A percentile compares a stretch with the other conserved stretches of the same genome.
These are phyloP conservation scores for Tulasnella sp. DNA, from an alignment of 768 basidiomycete genomes.

Conservation along the genomic window DNA sequence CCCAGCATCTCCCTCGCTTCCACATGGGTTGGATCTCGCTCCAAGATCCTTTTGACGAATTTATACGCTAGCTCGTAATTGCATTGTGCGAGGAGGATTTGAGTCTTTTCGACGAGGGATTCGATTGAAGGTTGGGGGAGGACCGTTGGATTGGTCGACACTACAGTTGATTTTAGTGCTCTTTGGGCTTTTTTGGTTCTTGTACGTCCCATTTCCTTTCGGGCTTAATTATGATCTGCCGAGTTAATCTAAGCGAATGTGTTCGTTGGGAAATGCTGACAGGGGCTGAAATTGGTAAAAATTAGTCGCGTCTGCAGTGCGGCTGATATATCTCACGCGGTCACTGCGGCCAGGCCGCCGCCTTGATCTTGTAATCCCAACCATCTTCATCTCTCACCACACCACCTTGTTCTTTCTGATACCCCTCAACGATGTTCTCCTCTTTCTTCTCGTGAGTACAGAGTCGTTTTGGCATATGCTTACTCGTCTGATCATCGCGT, in stretches of 20 bases:
- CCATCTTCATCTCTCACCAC: slow-evolving; percentile 21
- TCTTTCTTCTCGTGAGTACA: slow-evolving; percentile 63
- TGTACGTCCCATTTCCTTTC: slow-evolving; percentile 11
- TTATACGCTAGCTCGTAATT: slow-evolving; percentile 70
- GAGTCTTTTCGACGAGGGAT: slow-evolving; percentile 66
- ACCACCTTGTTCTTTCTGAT: slow-evolving; percentile 22
- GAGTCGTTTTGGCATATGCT: not conserved
- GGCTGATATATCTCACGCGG: slow-evolving; percentile 3
- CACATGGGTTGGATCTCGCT: slow-evolving; percentile 52
- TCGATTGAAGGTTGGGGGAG: slow-evolving; percentile 39
- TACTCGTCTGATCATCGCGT: not conserved
- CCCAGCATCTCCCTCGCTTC: slow-evolving; percentile 77
- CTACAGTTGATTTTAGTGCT: not conserved
- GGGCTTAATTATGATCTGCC: not conserved
- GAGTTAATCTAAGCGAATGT: not conserved
- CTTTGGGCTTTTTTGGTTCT: not conserved
- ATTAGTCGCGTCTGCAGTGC: not conserved
- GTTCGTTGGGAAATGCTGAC: not conserved
- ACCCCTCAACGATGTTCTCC: slow-evolving; percentile 53
- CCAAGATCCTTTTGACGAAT: slow-evolving; percentile 61
- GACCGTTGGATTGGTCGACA: not conserved
- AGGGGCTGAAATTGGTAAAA: slow-evolving; percentile 15
- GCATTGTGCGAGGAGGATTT: slow-evolving; percentile 72
- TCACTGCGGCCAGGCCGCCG: slow-evolving; percentile 7
- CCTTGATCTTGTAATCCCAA: slow-evolving; percentile 5